Evolutionary conservation across 2,329 filamentous ascomycete genomes (phyloP), one percentile per base, ranked within the genome.

Genomic region (Sclerotinia nivalis): DNA sequence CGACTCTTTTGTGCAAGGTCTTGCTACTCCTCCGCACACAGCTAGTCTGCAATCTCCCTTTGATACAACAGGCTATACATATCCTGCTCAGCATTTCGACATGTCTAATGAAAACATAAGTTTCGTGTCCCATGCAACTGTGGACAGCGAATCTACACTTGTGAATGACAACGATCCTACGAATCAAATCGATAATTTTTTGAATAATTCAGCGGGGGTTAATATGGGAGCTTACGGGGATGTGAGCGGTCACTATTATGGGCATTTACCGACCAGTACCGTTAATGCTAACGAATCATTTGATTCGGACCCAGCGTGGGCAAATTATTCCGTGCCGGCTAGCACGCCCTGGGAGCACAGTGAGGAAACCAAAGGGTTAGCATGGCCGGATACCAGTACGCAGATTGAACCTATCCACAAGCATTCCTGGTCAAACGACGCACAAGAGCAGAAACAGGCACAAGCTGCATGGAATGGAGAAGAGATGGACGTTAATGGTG

Each of bases 11-110:
- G 79, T 82, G 28, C 82, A 83, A 71, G 86, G 85, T 2, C 83
- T 88, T 25, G 83, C 83, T 40, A 88, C 87, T 8, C 86, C 87
- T 34, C 86, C 86, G 4, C 86, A 85, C 6, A 85, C 84, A 2
- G 86, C 85, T 1, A 82, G 82, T 1, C 78, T 88, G 20, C 82
- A 84, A 34, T 73, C 75, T 5, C 71, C 74, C 6, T 78, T 76
- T 55, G 70, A 66, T 20, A 64, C 66, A 6, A 61, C 66, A 9
- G 68, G 61, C 31, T 76, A 72, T 61, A 47, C 65, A 31, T 75
- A 74, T 34, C 54, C 65, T n/a, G 31, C 34, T 18, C 66, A 72
- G 4, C 34, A 62, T 8, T 75, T 72, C 47, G 72, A 75, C 18
- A 66, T 76, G 49, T 72, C 72, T 13, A 58, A 60, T 9, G 75